Percentiles rank a stretch among this genome's conserved stretches.
These are phyloP conservation scores for Cercis canadensis DNA, from an alignment of 306 rosid species.

Conservation along the genomic window DNA sequence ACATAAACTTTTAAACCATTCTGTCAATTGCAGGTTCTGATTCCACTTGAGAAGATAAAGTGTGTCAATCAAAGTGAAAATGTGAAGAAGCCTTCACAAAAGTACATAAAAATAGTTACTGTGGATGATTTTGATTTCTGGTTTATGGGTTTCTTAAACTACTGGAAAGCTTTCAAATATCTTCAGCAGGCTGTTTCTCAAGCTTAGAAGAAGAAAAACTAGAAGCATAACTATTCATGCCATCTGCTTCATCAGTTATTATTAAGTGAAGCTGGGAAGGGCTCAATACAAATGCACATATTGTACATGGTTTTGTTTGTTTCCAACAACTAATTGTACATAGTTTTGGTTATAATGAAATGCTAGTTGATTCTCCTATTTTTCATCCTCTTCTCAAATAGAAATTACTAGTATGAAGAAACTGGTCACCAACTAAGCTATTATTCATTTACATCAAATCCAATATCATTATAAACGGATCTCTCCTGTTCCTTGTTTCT, in stretches of 20 bases:
- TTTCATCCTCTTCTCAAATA: too few relatives aligned
- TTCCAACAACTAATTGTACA: too few relatives aligned
- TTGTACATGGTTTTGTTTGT: constrained; percentile 30
- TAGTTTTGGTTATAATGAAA: background rate
- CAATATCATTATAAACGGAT: too few relatives aligned
- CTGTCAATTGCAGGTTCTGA: constrained; percentile 45
- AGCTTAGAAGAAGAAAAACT: constrained; percentile 16
- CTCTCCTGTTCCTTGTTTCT: too few relatives aligned
- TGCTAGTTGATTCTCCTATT: too few relatives aligned
- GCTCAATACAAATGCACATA: background rate
- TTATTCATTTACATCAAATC: too few relatives aligned
- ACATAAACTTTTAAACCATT: background rate
- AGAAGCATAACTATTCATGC: background rate
- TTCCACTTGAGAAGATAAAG: constrained; percentile 52
- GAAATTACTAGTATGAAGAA: too few relatives aligned
- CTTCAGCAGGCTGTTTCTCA: constrained; percentile 49
- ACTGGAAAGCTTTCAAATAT: constrained; percentile 50
- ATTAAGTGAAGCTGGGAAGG: background rate
- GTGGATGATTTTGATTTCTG: constrained; percentile 68
- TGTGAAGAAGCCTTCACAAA: constrained; percentile 53
- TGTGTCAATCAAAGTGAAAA: constrained; percentile 51
- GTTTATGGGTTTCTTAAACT: constrained; percentile 74
- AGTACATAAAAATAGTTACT: constrained; percentile 63
- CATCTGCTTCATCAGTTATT: background rate
- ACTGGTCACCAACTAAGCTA: too few relatives aligned